A percentile compares a stretch with the other conserved stretches of the same genome.
Conservation (phyloP, 1,284 basidiomycete genomes). For the Coniferiporia weirii region DNA sequence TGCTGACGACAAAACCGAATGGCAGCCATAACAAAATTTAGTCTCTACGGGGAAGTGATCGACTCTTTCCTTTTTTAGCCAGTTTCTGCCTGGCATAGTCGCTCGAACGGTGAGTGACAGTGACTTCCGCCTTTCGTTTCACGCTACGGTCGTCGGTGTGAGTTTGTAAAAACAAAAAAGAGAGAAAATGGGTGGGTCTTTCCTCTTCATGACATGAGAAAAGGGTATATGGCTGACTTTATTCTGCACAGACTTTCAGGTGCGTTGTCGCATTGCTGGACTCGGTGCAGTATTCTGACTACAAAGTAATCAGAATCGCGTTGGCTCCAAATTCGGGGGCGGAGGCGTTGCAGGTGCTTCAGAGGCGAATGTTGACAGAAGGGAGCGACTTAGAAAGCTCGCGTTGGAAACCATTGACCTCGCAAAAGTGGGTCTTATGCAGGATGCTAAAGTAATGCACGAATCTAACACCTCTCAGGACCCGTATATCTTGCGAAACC, state of each 20-base stretch:
- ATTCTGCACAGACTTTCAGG: slow-evolving; percentile 1
- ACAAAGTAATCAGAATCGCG: slow-evolving; percentile 64
- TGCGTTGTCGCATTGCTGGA: neutral
- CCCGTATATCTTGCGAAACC: slow-evolving; percentile 98
- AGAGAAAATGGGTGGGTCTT: neutral
- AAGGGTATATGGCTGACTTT: neutral
- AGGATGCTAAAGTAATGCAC: neutral
- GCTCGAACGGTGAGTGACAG: neutral
- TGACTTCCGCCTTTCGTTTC: neutral
- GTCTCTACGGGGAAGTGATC: neutral
- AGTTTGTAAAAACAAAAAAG: neutral
- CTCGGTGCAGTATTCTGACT: neutral
- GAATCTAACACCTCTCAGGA: slow-evolving; percentile 51
- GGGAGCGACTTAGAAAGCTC: slow-evolving; percentile 92
- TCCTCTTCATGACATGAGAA: neutral
- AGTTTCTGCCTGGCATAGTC: neutral
- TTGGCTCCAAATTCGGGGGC: slow-evolving; percentile 93
- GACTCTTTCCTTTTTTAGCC: neutral
- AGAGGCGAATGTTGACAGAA: slow-evolving; percentile 92
- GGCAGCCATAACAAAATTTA: neutral
- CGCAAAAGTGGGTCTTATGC: slow-evolving; percentile 61
- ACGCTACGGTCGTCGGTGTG: no score
- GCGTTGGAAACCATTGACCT: slow-evolving; percentile 95
- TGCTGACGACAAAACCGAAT: neutral
- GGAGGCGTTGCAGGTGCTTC: slow-evolving; percentile 90